Base-by-base conservation (phyloP, 495 filamentous ascomycete genomes). In the Hypomontagnella submonticulosa region DNA sequence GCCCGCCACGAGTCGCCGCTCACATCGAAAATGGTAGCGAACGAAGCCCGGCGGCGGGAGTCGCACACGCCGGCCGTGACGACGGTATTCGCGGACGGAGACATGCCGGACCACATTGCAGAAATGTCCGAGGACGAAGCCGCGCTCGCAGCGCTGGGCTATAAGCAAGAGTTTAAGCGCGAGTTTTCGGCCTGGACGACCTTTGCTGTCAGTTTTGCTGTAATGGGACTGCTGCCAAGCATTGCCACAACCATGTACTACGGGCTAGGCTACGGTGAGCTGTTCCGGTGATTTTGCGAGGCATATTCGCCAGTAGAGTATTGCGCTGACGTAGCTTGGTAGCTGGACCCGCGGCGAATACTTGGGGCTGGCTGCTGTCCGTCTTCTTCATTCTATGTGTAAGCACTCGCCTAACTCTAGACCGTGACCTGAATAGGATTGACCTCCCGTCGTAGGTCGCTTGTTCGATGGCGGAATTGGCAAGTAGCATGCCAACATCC, bases 171-270 rank as follows among this genome's bases (percentile, higher is more conserved):
- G 67, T 92, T 92, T 80, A 92, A 90, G 76, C 80, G 90, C 61
- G 90, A 93, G 66, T 92, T 93, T 70, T 89, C 84, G n/a, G 76
- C 91, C n/a, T 92, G 89, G 86, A 90, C 89, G 10, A 89, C 89
- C 0, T 93, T 93, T 75, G 90, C 88, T 67, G 89, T 93, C 47
- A 88, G 84, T 57, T 92, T 92, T 71, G 88, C 90, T 4, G 89
- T 92, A 4, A 75, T 92, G 56, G 90, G 90, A 4, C 71, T 93
- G 48, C 74, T 93, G 38, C 90, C 90, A 0, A 89, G 86, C 43
- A 91, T 92, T 70, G 90, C 90, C 4, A 87, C 83, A 52, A 93
- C 90, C 0, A 76, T 93, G 51, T 88, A 83, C 66, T 93, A 91
- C 81, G 90, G 90, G 55, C 89, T 93, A 84, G 90, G 90, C 52